A percentile compares a stretch with the other conserved stretches of the same genome.
These are phyloP conservation scores for Daldinia grandis DNA, from an alignment of 495 filamentous ascomycete genomes.

Conservation along the genomic window DNA sequence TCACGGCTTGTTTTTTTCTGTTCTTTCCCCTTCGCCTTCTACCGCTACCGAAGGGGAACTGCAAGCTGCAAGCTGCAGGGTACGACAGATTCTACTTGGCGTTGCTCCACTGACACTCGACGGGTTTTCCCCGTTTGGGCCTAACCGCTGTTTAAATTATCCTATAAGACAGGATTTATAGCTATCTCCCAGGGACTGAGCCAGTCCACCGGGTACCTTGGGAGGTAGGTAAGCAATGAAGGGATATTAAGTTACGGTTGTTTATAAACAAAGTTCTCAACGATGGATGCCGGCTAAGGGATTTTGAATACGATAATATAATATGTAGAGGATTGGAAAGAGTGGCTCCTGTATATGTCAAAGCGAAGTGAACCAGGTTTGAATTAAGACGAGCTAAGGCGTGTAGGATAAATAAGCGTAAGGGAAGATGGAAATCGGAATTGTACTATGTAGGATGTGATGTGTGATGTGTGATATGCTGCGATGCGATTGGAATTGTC, in stretches of 20 bases:
- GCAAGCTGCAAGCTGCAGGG: conserved; percentile 26
- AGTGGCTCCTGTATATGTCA: background rate
- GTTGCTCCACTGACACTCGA: conserved; percentile 25
- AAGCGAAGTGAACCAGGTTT: conserved; percentile 2
- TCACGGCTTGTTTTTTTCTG: background rate
- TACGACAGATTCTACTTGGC: conserved; percentile 18
- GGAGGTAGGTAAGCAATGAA: background rate
- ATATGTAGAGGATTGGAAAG: background rate
- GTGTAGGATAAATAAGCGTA: background rate
- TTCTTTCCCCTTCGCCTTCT: conserved; percentile 6
- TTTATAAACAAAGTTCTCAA: background rate
- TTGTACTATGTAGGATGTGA: background rate
- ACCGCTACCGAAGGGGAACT: conserved; percentile 3
- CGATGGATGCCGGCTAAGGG: background rate
- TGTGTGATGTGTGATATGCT: conserved; percentile 6
- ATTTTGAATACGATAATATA: background rate
- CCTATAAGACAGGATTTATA: conserved; percentile 33
- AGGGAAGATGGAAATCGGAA: conserved; percentile 2
- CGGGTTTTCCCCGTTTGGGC: conserved; percentile 32
- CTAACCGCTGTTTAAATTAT: conserved; percentile 25
- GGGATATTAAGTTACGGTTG: background rate
- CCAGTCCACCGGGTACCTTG: conserved; percentile 11
- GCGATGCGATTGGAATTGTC: conserved; percentile 29
- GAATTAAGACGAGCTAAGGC: background rate
- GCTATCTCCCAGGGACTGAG: conserved; percentile 16